Conservation (phyloP, 805 yeast species). For the Saturnispora mendoncae region DNA sequence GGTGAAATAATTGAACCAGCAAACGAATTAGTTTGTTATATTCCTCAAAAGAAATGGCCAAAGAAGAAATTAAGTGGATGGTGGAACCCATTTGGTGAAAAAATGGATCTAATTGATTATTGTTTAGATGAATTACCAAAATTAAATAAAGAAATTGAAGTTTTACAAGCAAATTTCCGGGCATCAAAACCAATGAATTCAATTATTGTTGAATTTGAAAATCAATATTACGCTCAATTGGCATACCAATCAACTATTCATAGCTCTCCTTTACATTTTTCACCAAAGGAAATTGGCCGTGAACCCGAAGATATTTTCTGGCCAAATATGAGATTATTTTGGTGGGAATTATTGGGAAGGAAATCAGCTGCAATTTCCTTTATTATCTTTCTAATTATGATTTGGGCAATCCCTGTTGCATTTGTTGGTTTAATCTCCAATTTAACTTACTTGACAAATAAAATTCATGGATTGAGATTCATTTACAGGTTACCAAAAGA, state of each 20-base stretch:
- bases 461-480: constrained; percentile 45
- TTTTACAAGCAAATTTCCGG: constrained; percentile 43
- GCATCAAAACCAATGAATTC: constrained; percentile 61
- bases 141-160: constrained; percentile 46
- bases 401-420: constrained; percentile 76
- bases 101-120: constrained; percentile 54
- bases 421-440: constrained; percentile 71
- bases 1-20: constrained; percentile 37
- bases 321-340: constrained; percentile 65
- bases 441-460: constrained; percentile 50
- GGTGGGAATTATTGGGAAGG: constrained; percentile 70
- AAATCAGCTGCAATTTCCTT: constrained; percentile 42
- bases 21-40: constrained; percentile 45
- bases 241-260: constrained; percentile 58
- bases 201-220: constrained; percentile 68
- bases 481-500: constrained; percentile 46
- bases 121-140: constrained; percentile 49
- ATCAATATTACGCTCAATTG: constrained; percentile 65
- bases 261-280: constrained; percentile 57
- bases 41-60: constrained; percentile 66
- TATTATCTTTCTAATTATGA: constrained; percentile 44
- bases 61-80: constrained; percentile 32
- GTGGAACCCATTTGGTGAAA: constrained; percentile 39
- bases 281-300: constrained; percentile 53
- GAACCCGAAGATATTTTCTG: constrained; percentile 58